These are phyloP conservation scores for Irpex lacteus DNA, from an alignment of 1,284 basidiomycete species.

Conservation along the genomic window DNA sequence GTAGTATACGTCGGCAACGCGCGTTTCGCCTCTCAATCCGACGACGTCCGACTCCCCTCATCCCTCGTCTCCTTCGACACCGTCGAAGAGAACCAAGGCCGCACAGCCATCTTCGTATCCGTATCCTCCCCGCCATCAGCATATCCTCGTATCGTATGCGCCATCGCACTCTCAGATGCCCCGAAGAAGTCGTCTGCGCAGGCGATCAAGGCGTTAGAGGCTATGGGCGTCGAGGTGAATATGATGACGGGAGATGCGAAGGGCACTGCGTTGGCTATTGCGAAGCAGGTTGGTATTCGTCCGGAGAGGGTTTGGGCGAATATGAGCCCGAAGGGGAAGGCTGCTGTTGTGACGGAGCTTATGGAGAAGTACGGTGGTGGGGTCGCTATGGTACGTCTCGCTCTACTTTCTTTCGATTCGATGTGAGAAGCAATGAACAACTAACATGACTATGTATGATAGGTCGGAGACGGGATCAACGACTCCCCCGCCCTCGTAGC, in stretches of 20 bases:
- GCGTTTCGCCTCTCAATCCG: slow-evolving; percentile 60
- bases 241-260: slow-evolving; percentile 91
- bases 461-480: slow-evolving; percentile 99
- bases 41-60: slow-evolving; percentile 51
- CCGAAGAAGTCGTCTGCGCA: slow-evolving; percentile 81
- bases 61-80: slow-evolving; percentile 62
- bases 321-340: slow-evolving; percentile 93
- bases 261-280: slow-evolving; percentile 82
- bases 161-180: slow-evolving; percentile 77
- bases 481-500: slow-evolving; percentile 96
- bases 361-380: slow-evolving; percentile 67
- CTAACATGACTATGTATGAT: slow-evolving; percentile 1
- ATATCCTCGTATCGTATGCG: slow-evolving; percentile 32
- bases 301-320: slow-evolving; percentile 81
- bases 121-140: slow-evolving; percentile 38
- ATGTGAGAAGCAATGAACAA: no score
- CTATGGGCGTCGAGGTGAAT: slow-evolving; percentile 87
- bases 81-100: slow-evolving; percentile 67
- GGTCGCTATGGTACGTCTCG: slow-evolving; percentile 79
- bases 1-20: slow-evolving; percentile 76
- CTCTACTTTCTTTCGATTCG: not conserved
- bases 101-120: slow-evolving; percentile 84
- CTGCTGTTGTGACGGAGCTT: slow-evolving; percentile 75
- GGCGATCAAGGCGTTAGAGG: slow-evolving; percentile 75
- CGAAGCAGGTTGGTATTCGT: slow-evolving; percentile 82